A percentile compares a stretch with the other conserved stretches of the same genome.
Evolutionary conservation across 768 basidiomycete genomes (phyloP).

Genomic region (Gelatoporia subvermispora): DNA sequence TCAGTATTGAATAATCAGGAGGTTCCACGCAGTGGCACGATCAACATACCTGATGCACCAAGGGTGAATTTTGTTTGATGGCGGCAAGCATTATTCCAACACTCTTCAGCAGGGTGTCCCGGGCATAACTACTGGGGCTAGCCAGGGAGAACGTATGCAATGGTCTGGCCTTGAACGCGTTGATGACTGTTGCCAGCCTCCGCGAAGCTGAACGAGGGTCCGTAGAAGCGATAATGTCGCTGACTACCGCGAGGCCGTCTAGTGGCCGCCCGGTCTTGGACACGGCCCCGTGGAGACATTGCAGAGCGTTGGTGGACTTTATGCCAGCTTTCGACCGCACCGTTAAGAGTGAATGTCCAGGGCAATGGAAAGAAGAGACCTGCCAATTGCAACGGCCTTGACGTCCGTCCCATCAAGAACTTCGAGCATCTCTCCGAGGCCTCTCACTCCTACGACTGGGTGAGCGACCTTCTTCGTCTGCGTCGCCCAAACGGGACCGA

Average conservation of each 20-base stretch:
- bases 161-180: constrained; percentile 32
- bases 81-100: constrained; percentile 47
- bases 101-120: constrained; percentile 33
- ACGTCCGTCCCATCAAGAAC: constrained; percentile 58
- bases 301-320: constrained; percentile 70
- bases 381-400: constrained; percentile 84
- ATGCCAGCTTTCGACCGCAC: constrained; percentile 63
- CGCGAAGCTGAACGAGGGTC: constrained; percentile 50
- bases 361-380: constrained; percentile 10
- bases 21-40: background rate
- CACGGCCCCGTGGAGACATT: constrained; percentile 68
- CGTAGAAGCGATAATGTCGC: constrained; percentile 70
- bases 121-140: constrained; percentile 16
- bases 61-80: constrained; percentile 52
- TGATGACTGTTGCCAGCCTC: constrained; percentile 38
- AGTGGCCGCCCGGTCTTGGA: constrained; percentile 53
- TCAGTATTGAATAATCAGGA: background rate
- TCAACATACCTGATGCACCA: constrained; percentile 70
- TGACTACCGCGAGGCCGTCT: constrained; percentile 86
- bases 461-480: constrained; percentile 69
- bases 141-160: constrained; percentile 17
- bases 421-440: constrained; percentile 62
- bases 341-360: background rate
- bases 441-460: constrained; percentile 65
- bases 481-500: constrained; percentile 82